Percentiles rank a stretch among this genome's conserved stretches.
Conservation (phyloP, 257 asterid genomes). For the Solanum lignicaule region DNA sequence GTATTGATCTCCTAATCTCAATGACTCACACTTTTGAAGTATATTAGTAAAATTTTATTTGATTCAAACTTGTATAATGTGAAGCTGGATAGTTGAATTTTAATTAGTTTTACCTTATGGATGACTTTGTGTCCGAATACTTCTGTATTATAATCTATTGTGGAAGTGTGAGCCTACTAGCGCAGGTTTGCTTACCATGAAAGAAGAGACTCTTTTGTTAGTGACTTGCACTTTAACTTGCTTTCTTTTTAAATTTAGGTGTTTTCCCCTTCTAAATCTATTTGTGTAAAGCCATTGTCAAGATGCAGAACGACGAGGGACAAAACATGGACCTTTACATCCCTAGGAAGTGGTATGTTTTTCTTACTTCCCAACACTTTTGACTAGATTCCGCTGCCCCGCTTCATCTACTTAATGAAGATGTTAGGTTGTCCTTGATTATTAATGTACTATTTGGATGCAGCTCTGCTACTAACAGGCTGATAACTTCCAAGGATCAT, state of each 20-base stretch:
- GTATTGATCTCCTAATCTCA: not conserved
- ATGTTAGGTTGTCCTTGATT: not conserved
- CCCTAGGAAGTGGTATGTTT: slow-evolving; percentile 54
- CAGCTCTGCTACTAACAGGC: slow-evolving; percentile 87
- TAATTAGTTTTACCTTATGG: not conserved
- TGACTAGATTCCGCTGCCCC: not conserved
- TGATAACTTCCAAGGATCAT: slow-evolving; percentile 88
- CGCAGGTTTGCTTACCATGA: not conserved
- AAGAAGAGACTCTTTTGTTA: not conserved
- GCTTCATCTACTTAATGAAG: not conserved
- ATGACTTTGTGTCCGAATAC: not conserved
- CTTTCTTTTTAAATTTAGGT: not conserved
- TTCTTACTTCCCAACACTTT: not conserved
- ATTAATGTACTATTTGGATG: not conserved
- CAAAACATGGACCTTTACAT: slow-evolving; percentile 65
- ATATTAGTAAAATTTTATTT: not conserved
- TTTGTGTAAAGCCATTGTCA: slow-evolving; percentile 3
- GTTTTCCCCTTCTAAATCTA: not conserved
- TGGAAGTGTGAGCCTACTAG: not conserved
- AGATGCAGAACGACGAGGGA: slow-evolving; percentile 71
- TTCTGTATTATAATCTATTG: not conserved
- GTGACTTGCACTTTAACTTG: not conserved
- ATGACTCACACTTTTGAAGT: not conserved
- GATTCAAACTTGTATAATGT: not conserved
- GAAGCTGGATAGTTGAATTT: not conserved